Percentiles rank a stretch among this genome's conserved stretches.
These are phyloP conservation scores for Boletus subparvulus DNA, from an alignment of 768 basidiomycete genomes.

Conservation along the genomic window DNA sequence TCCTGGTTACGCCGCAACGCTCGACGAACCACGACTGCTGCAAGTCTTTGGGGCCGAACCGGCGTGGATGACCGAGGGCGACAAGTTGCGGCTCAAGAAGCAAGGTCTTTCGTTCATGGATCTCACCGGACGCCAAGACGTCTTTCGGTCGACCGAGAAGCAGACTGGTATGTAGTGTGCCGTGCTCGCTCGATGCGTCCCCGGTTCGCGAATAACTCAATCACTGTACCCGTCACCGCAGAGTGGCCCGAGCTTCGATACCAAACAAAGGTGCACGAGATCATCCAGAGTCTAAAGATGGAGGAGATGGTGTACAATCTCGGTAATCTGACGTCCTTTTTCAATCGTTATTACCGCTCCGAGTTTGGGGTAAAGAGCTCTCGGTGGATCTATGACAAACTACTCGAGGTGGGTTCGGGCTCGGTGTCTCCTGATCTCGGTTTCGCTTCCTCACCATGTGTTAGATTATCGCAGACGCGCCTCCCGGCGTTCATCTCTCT, in stretches of 20 bases:
- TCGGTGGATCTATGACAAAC: conserved; percentile 36
- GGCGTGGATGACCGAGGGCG: background rate
- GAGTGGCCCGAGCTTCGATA: background rate
- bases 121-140: background rate
- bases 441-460: background rate
- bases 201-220: background rate
- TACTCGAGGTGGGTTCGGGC: conserved; percentile 1
- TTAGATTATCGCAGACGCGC: conserved; percentile 15
- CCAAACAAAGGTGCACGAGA: background rate
- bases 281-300: background rate
- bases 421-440: too few relatives aligned
- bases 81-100: background rate
- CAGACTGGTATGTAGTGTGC: background rate
- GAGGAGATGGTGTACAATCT: background rate
- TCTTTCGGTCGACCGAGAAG: background rate
- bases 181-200: too few relatives aligned
- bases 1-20: conserved; percentile 9
- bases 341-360: background rate
- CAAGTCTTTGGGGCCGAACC: background rate
- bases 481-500: conserved; percentile 14
- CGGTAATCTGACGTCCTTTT: background rate
- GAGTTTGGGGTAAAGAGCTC: conserved; percentile 41
- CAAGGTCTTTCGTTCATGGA: background rate
- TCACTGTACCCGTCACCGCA: background rate
- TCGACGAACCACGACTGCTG: conserved; percentile 17